Conservation (phyloP, 306 rosid genomes). For the Corylus americana region DNA sequence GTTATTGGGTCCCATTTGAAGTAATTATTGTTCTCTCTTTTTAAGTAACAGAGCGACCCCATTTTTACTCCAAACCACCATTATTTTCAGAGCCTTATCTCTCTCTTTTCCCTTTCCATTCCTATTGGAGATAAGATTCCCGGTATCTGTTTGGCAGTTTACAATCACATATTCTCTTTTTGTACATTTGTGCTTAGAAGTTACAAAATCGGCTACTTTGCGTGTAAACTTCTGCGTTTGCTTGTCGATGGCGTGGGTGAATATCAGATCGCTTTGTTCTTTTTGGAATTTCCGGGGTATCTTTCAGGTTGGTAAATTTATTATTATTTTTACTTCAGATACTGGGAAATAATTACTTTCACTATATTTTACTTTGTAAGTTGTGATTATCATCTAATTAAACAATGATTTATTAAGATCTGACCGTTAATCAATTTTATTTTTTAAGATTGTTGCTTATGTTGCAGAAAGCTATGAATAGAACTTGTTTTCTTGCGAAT, state of each 20-base stretch:
- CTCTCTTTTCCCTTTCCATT: background rate
- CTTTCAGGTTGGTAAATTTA: slow-evolving; percentile 34
- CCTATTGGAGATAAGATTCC: slow-evolving; percentile 30
- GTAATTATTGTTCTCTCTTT: background rate
- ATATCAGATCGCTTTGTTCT: slow-evolving; percentile 21
- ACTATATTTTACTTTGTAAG: background rate
- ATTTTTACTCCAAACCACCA: background rate
- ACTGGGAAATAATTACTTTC: background rate
- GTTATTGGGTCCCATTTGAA: background rate
- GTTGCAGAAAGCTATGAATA: background rate
- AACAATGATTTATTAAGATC: background rate
- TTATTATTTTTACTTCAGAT: background rate
- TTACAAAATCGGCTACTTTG: background rate
- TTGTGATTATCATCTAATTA: background rate
- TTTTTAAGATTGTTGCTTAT: background rate
- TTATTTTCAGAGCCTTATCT: background rate
- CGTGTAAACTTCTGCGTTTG: background rate
- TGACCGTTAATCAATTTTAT: background rate
- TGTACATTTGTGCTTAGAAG: background rate
- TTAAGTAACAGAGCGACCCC: background rate
- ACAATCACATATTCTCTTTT: background rate
- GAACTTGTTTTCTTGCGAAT: background rate
- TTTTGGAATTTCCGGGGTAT: slow-evolving; percentile 17
- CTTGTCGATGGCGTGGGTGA: slow-evolving; percentile 40
- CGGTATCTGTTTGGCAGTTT: background rate